These are phyloP conservation scores for Chamaenerion angustifolium DNA, from an alignment of 345 rosid species.

Conservation along the genomic window DNA sequence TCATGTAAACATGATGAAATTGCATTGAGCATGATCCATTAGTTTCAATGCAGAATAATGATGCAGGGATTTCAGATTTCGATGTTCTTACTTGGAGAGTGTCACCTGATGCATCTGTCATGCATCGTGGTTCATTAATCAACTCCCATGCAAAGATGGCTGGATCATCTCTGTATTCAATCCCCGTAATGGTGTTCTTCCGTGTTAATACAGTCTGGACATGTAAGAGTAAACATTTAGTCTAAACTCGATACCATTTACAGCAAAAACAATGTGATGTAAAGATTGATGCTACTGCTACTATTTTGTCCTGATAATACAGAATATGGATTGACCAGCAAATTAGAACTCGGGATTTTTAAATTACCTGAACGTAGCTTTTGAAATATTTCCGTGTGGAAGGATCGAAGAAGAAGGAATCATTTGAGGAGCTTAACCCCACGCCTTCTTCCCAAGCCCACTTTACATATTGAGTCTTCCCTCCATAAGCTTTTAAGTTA, in stretches of 20 bases:
- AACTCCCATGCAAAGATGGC: slow-evolving; percentile 89
- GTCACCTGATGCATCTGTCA: slow-evolving; percentile 83
- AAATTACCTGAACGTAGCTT: slow-evolving; percentile 49
- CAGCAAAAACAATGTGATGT: too few relatives aligned
- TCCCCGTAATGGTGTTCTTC: slow-evolving; percentile 76
- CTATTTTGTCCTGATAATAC: not conserved
- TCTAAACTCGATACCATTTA: too few relatives aligned
- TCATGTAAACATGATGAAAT: not conserved
- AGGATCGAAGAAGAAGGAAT: slow-evolving; percentile 95
- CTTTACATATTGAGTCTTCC: slow-evolving; percentile 85
- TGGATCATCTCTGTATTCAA: slow-evolving; percentile 81
- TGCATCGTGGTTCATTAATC: slow-evolving; percentile 92
- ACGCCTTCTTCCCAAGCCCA: slow-evolving; percentile 99
- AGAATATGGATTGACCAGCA: not conserved
- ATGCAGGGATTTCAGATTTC: not conserved
- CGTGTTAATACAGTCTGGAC: slow-evolving; percentile 65
- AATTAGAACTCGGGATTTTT: too few relatives aligned
- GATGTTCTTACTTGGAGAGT: slow-evolving; percentile 61
- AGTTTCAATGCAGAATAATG: not conserved
- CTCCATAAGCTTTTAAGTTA: slow-evolving; percentile 82
- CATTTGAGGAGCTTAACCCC: slow-evolving; percentile 83
- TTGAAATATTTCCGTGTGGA: slow-evolving; percentile 77
- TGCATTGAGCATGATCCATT: not conserved
- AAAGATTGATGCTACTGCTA: too few relatives aligned
- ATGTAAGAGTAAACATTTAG: too few relatives aligned